Evolutionary conservation across 2,329 filamentous ascomycete species (phyloP).

Genomic region (Davidsoniella eucalypti): DNA sequence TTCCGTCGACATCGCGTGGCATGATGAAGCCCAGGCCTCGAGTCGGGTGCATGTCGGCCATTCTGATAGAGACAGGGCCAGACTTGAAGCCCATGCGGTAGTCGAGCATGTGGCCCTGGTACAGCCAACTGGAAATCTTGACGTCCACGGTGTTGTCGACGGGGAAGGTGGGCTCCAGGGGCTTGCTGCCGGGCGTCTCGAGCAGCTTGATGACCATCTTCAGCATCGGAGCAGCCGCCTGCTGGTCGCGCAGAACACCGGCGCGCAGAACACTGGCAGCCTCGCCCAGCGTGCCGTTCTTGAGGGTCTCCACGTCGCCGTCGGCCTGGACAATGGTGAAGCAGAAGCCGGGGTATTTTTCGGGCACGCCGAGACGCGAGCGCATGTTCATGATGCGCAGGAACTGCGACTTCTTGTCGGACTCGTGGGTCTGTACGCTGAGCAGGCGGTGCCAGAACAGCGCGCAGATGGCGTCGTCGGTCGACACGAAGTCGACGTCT

Average conservation of each 20-base stretch:
- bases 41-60: background rate
- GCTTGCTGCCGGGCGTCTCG: background rate
- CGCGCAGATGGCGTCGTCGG: constrained; percentile 1
- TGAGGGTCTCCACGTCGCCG: background rate
- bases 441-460: constrained; percentile 1
- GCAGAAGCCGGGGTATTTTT: background rate
- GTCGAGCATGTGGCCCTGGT: background rate
- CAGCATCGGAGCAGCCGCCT: background rate
- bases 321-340: background rate
- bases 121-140: background rate
- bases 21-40: background rate
- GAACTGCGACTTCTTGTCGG: background rate
- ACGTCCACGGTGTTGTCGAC: background rate
- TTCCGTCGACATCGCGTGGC: background rate
- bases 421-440: background rate
- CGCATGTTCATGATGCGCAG: background rate
- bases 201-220: background rate
- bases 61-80: background rate
- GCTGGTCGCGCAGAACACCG: background rate
- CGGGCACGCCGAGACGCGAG: background rate
- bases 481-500: background rate
- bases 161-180: background rate
- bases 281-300: background rate
- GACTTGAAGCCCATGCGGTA: background rate
- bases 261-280: background rate